Conservation (phyloP, 2,329 filamentous ascomycete genomes). For the Emydomyces testavorans region DNA sequence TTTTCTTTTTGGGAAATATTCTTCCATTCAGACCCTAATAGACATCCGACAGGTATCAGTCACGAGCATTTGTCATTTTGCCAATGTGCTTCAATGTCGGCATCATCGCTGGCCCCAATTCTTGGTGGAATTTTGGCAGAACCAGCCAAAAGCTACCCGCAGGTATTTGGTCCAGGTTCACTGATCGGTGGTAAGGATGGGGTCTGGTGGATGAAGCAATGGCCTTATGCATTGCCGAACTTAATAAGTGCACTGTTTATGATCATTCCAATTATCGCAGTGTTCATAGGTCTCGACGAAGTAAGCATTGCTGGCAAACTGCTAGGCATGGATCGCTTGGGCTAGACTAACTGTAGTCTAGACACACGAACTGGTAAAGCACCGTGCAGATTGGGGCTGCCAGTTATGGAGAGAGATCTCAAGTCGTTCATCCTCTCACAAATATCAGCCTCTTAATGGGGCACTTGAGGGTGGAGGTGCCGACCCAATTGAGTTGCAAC, state of each 20-base stretch:
- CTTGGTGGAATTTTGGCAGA: conserved; percentile 58
- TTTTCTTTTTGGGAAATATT: too few relatives aligned
- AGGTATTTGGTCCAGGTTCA: conserved; percentile 50
- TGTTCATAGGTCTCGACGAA: conserved; percentile 58
- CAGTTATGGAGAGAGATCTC: conserved; percentile 28
- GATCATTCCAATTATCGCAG: conserved; percentile 41
- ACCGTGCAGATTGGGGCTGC: conserved; percentile 34
- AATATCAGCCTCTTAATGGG: conserved; percentile 29
- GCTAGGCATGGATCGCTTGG: neutral
- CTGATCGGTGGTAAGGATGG: conserved; percentile 46
- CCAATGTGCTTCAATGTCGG: conserved; percentile 61
- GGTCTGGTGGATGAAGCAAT: conserved; percentile 52
- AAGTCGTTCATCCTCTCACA: conserved; percentile 20
- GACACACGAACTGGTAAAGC: conserved; percentile 31
- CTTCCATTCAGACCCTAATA: too few relatives aligned
- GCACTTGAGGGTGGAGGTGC: conserved; percentile 19
- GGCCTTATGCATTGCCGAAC: conserved; percentile 60
- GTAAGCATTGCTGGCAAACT: conserved; percentile 24
- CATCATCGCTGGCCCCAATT: conserved; percentile 48
- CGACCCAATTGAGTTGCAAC: conserved; percentile 24
- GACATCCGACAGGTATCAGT: conserved; percentile 30
- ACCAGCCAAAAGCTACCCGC: conserved; percentile 50
- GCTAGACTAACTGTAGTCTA: conserved; percentile 11
- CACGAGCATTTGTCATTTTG: conserved; percentile 47
- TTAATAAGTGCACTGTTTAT: conserved; percentile 54